Percentiles rank a stretch among this genome's conserved stretches.
Evolutionary conservation across 345 rosid genomes (phyloP).

Genomic region (rapeseed (Brassica napus)): Da-Ae NC_063447.1:21385501-21386000

Average conservation of each 20-base stretch:
- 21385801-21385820: slow-evolving; percentile 93
- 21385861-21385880: slow-evolving; percentile 76
- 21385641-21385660: slow-evolving; percentile 82
- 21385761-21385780: slow-evolving; percentile 11
- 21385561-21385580: slow-evolving; percentile 83
- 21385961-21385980: slow-evolving; percentile 74
- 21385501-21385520: slow-evolving; percentile 76
- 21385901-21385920: slow-evolving; percentile 82
- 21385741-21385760: not conserved
- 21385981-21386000: slow-evolving; percentile 78
- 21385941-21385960: slow-evolving; percentile 94
- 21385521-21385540: slow-evolving; percentile 89
- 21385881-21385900: slow-evolving; percentile 58
- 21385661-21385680: slow-evolving; percentile 67
- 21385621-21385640: slow-evolving; percentile 67
- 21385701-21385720: not conserved
- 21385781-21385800: slow-evolving; percentile 89
- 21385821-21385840: slow-evolving; percentile 84
- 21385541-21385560: slow-evolving; percentile 78
- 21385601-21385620: slow-evolving; percentile 61
- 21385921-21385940: slow-evolving; percentile 94
- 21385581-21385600: slow-evolving; percentile 73
- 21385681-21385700: slow-evolving; percentile 61
- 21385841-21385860: slow-evolving; percentile 73
- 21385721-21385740: not conserved